These are phyloP conservation scores for Panaeolus cyanescens DNA, from an alignment of 768 basidiomycete species.

Conservation along the genomic window DNA sequence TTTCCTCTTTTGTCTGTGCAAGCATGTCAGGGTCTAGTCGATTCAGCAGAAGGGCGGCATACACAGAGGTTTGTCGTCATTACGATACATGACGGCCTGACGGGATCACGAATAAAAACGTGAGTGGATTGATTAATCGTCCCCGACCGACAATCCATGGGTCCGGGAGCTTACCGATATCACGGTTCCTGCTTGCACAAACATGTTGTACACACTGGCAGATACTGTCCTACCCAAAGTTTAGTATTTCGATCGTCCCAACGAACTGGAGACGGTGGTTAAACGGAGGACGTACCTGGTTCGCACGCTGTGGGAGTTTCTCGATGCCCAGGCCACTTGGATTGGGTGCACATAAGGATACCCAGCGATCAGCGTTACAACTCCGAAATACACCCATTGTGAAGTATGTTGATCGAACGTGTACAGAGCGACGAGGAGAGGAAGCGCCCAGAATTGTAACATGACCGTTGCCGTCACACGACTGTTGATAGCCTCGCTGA, in stretches of 20 bases:
- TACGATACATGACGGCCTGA: constrained; percentile 56
- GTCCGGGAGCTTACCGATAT: constrained; percentile 36
- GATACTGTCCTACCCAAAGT: constrained; percentile 36
- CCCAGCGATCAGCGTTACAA: constrained; percentile 55
- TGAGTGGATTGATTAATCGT: neutral
- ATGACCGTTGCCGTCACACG: constrained; percentile 54
- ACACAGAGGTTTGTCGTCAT: constrained; percentile 50
- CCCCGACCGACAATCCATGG: neutral
- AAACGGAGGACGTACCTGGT: constrained; percentile 41
- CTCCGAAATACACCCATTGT: constrained; percentile 57
- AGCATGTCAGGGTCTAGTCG: neutral
- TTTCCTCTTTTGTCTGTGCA: constrained; percentile 60
- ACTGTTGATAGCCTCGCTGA: constrained; percentile 59
- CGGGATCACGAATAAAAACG: neutral
- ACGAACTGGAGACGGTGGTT: neutral
- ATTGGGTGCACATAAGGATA: constrained; percentile 55
- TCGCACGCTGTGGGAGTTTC: constrained; percentile 62
- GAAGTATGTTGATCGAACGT: constrained; percentile 49
- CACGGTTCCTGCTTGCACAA: constrained; percentile 58
- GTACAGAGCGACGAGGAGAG: constrained; percentile 58
- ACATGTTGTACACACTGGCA: constrained; percentile 62
- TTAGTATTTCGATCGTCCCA: neutral
- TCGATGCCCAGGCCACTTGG: constrained; percentile 59
- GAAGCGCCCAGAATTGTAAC: constrained; percentile 63
- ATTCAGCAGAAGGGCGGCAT: constrained; percentile 11